These are phyloP conservation scores for Pleurotus giganteus DNA, from an alignment of 768 basidiomycete genomes.

Conservation along the genomic window DNA sequence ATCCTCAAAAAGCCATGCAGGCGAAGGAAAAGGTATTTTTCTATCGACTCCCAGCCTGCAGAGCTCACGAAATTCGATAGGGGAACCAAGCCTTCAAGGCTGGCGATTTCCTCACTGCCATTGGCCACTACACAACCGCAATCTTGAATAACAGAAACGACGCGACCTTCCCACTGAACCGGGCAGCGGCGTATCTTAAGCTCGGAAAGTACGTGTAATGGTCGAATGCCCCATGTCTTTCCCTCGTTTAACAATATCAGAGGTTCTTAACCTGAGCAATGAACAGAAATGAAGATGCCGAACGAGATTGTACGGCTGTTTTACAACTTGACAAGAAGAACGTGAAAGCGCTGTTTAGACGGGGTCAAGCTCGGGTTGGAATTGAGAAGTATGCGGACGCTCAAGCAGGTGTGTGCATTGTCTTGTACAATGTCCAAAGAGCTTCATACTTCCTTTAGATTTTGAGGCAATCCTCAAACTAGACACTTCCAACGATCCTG, in stretches of 20 bases:
- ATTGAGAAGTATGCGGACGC: conserved; percentile 58
- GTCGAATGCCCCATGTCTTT: conserved; percentile 10
- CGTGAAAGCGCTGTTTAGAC: conserved; percentile 77
- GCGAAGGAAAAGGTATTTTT: conserved; percentile 4
- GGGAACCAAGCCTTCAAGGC: conserved; percentile 87
- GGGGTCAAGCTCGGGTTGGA: conserved; percentile 68
- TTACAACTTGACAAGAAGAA: conserved; percentile 55
- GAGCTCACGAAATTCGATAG: conserved; percentile 34
- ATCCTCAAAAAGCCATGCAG: background rate
- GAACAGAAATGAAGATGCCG: conserved; percentile 72
- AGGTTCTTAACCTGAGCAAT: background rate
- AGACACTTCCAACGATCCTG: conserved; percentile 63
- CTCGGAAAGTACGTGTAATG: conserved; percentile 80
- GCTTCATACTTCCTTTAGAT: conserved; percentile 40
- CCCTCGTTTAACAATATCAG: conserved; percentile 13
- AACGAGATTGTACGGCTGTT: conserved; percentile 73
- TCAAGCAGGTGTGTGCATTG: conserved; percentile 47
- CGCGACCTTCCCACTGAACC: conserved; percentile 80
- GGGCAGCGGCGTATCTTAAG: conserved; percentile 91
- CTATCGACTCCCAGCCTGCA: background rate
- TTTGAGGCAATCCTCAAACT: conserved; percentile 52
- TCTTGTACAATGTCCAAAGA: background rate
- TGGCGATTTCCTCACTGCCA: conserved; percentile 72
- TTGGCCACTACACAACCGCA: conserved; percentile 86
- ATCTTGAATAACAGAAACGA: conserved; percentile 69